Base-by-base conservation (phyloP, 2,329 filamentous ascomycete species). In the Hypoxylon sp. region DNA sequence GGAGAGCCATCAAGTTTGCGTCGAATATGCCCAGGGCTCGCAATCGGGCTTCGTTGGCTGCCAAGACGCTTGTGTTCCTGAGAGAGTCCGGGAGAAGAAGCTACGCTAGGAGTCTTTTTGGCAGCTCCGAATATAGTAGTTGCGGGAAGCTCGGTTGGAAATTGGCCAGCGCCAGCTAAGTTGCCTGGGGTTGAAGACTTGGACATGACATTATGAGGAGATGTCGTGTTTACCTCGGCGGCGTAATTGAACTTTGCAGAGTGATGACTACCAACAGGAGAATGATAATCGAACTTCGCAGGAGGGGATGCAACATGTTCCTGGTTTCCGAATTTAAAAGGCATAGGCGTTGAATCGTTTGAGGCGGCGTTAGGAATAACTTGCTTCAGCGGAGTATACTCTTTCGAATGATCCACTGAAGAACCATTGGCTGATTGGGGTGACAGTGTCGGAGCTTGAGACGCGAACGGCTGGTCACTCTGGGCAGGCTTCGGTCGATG, bases 401-500 rank as follows among this genome's bases (percentile, higher is more conserved):
- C 73, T 48, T 67, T 69, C 13, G 65, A 58, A 26, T 74, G 72
- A 30, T 75, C 75, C 20, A 73, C 46, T 13, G 74, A 74, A 30
- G 75, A 75, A 30, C 75, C 75, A 44, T 75, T 73, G 26, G 70
- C 68, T 2, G 82, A 82, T 62, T 82, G 80, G 4, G 83, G 81
- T 5, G 82, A 84, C 67, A 79, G 74, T 56, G 77, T 80, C 68
- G 75, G 74, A 24, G 80, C 78, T 56, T 81, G 80, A 20, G 79
- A 75, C 11, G 81, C 53, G 55, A 78, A 70, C 5, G 77, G 73
- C 67, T 79, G 79, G 48, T 88, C 85, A 49, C 79, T 82, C 75
- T 89, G 87, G 60, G 83, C 82, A 11, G 87, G 87, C 79, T 90
- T 93, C 54, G 91, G 89, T 50, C 91, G 89, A 73, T 93, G 95